Percentiles rank a stretch among this genome's conserved stretches.
Evolutionary conservation across 352 stramenopile species (phyloP).

Genomic region (Pythium scleroteichum): DNA sequence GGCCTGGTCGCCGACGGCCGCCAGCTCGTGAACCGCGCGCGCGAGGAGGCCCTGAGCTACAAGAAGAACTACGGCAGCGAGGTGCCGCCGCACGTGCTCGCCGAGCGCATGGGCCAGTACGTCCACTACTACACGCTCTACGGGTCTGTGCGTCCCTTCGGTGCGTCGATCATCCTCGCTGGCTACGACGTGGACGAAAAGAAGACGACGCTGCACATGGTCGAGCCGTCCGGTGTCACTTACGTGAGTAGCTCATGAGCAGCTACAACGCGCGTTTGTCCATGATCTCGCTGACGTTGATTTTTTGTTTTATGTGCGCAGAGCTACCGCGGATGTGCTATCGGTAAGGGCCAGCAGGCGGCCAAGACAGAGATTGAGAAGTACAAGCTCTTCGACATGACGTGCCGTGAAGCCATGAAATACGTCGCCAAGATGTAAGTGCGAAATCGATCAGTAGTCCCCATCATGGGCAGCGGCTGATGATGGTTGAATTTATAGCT

Average conservation of each 20-base stretch:
- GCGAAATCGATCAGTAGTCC: too few species aligned
- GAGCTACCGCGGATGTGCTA: constrained; percentile 96
- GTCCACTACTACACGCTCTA: constrained; percentile 99
- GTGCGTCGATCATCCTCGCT: constrained; percentile 94
- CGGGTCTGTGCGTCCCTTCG: constrained; percentile 96
- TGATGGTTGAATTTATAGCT: constrained; percentile 36
- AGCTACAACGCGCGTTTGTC: too few species aligned
- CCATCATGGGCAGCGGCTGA: neutral
- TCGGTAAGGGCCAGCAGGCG: constrained; percentile 97
- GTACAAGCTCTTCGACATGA: constrained; percentile 94
- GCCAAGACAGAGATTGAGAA: constrained; percentile 99
- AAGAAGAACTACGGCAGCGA: constrained; percentile 96
- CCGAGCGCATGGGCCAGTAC: constrained; percentile 95
- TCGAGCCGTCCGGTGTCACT: constrained; percentile 92
- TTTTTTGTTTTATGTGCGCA: constrained; percentile 38
- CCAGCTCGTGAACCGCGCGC: constrained; percentile 95
- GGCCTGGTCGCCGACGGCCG: constrained; percentile 95
- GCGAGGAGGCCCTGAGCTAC: constrained; percentile 95
- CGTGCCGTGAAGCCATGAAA: constrained; percentile 96
- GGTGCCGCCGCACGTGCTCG: constrained; percentile 93
- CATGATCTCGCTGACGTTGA: constrained; percentile 2
- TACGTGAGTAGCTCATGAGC: constrained; percentile 50
- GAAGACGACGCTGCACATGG: constrained; percentile 89
- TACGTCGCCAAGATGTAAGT: constrained; percentile 97
- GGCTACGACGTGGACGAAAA: constrained; percentile 94